Evolutionary conservation across 768 basidiomycete genomes (phyloP), one percentile per base, ranked within the genome.

Genomic region (Tubosaeta sp.): DNA sequence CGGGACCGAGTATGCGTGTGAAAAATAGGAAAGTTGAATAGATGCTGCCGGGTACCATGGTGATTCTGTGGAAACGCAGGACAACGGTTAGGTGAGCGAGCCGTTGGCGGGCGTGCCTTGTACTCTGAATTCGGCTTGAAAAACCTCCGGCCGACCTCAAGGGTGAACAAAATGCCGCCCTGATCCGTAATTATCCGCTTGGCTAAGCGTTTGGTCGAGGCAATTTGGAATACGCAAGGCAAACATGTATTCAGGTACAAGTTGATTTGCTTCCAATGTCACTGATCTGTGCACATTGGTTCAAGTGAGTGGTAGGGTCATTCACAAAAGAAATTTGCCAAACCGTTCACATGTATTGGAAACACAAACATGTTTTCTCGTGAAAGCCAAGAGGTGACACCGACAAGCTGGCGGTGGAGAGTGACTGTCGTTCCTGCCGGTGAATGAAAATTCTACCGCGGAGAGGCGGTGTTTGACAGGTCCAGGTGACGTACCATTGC

Each of bases 391-490:
- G 12, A 22, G 31, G 34, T 18, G 45, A 27, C 6, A 19, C 21
- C 40, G 31, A 46, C 36, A 38, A 30, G 19, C 22, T 12, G 38
- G 40, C 30, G 16, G 14, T 14, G 25, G n/a, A 42, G n/a, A 21
- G 10, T n/a, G 35, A 42, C 25, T 7, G 18, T 47, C 30, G 46
- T 56, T 46, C 48, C 52, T 52, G 34, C 8, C 52, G 58, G 55
- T 7, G 35, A 57, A 38, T 51, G 48, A 41, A 39, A 22, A 46
- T 41, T 40, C 40, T 24, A 36, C 52, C 51, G 49, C 27, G 27
- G 27, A 29, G 30, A 42, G 29, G 46, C 39, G 13, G 49, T 47
- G 50, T 42, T 21, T 16, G 31, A 35, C 21, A 39, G 29, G 27
- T 16, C n/a, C 46, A 48, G 41, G 41, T 10, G 18, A 30, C 12